These are phyloP conservation scores for Dendrothele bispora DNA, from an alignment of 768 basidiomycete genomes.

Conservation along the genomic window DNA sequence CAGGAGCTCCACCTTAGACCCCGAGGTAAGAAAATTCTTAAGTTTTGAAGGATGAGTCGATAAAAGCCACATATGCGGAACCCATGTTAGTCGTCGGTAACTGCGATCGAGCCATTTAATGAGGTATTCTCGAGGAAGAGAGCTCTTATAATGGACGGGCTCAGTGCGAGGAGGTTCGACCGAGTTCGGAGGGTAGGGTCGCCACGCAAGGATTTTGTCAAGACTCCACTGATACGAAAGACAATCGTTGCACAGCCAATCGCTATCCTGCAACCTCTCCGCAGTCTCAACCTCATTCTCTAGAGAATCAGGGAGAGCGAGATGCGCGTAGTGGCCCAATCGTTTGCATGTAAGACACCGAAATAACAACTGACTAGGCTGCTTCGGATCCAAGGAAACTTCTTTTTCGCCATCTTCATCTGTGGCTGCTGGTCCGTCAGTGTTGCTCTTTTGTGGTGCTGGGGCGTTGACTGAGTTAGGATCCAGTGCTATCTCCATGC, in stretches of 20 bases:
- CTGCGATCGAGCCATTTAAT: slow-evolving; percentile 86
- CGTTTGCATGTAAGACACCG: slow-evolving; percentile 85
- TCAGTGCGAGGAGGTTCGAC: slow-evolving; percentile 49
- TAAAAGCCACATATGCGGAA: slow-evolving; percentile 88
- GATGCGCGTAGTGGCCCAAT: slow-evolving; percentile 77
- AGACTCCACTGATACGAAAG: slow-evolving; percentile 64
- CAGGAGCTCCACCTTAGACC: slow-evolving; percentile 68
- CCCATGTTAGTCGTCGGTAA: slow-evolving; percentile 81
- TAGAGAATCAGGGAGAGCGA: no score
- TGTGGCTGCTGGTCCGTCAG: slow-evolving; percentile 8
- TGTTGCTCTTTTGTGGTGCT: slow-evolving; percentile 16
- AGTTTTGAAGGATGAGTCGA: slow-evolving; percentile 66
- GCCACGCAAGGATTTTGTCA: slow-evolving; percentile 91
- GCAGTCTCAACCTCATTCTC: no score
- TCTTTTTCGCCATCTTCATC: slow-evolving; percentile 35
- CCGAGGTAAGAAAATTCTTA: slow-evolving; percentile 72
- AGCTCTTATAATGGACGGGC: slow-evolving; percentile 50
- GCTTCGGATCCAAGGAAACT: no score
- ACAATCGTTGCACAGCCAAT: slow-evolving; percentile 81
- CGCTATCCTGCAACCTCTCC: no score
- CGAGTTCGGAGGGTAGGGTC: slow-evolving; percentile 71
- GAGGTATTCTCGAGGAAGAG: slow-evolving; percentile 87
- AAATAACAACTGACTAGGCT: slow-evolving; percentile 70
- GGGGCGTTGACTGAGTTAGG: slow-evolving; percentile 35
- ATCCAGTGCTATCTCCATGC: slow-evolving; percentile 55